Evolutionary conservation across 202 grass and related monocot species (phyloP).

Genomic region (Carex sylvatica): DNA sequence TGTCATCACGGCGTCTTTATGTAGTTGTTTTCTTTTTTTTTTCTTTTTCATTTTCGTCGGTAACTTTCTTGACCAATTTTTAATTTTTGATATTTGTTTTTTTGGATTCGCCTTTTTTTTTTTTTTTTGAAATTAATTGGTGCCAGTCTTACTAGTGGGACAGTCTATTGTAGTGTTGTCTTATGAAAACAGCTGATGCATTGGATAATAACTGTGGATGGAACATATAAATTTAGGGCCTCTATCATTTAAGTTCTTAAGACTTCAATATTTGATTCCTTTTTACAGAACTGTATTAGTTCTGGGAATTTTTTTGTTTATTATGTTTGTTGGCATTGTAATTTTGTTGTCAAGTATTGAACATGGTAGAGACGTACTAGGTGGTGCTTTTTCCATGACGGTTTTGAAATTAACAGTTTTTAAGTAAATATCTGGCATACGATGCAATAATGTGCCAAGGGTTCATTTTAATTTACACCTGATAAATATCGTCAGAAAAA

Average conservation of each 20-base stretch:
- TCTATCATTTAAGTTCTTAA: not conserved
- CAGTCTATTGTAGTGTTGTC: slow-evolving; percentile 18
- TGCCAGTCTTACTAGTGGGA: slow-evolving; percentile 9
- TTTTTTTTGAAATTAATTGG: slow-evolving; percentile 18
- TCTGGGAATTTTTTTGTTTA: not conserved
- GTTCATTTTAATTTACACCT: not conserved
- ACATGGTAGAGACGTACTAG: not conserved
- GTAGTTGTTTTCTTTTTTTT: not conserved
- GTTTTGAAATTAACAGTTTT: not conserved
- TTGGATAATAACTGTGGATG: slow-evolving; percentile 20
- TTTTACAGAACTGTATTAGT: not conserved
- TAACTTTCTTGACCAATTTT: slow-evolving; percentile 18
- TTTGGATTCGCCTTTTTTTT: not conserved
- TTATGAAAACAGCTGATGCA: slow-evolving; percentile 21
- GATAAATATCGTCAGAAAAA: not conserved
- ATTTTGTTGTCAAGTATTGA: not conserved
- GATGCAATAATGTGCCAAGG: not conserved
- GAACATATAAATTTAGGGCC: not conserved
- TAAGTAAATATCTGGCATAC: not conserved
- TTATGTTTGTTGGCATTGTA: not conserved
- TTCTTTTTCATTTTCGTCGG: not conserved
- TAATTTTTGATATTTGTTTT: slow-evolving; percentile 23
- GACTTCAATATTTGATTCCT: not conserved
- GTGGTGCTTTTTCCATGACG: not conserved
- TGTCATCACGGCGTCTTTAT: slow-evolving; percentile 14